Base-by-base conservation (phyloP, 805 yeast genomes). In the Danielozyma ontarioensis region DNA sequence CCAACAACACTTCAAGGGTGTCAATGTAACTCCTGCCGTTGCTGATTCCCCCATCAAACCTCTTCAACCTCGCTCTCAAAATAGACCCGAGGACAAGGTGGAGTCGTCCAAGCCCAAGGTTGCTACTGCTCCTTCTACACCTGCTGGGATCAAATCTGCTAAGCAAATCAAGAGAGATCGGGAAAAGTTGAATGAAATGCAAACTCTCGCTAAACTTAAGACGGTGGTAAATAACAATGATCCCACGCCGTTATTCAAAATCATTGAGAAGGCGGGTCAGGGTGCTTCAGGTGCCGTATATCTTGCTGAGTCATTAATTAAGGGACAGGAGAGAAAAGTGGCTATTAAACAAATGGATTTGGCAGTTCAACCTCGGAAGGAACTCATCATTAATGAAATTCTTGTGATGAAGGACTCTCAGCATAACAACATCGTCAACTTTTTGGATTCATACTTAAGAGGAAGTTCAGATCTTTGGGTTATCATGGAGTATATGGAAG, bases 401-500 rank as follows among this genome's bases (percentile, higher is more conserved):
- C 63, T 90, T 46, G 97, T 93, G 16, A 93, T 93, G 98, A 87
- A 87, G 56, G 97, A 88, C 51, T 81, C 94, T 12, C 89, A 84
- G 42, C 97, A 93, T 62, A 81, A 83, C 40, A 93, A 93, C 55
- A 93, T 93, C 59, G 98, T 93, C 37, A 93, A 90, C 56, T 93
- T 86, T 59, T 62, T 93, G 39, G 97, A 90, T 53, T 87, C 96
- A 1, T 94, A 86, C 51, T 63, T 90, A 41, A 72, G 88, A 34
- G 86, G 87, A 3, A 68, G 72, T 31, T 72, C 76, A 38, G 97
- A 93, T 51, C 68, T 93, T 39, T 90, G 97, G 96, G 98, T 93
- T n/a, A 84, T 94, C 21, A 93, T 93, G 99, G 99, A 93, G 59
- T 94, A 80, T 57, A 93, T 93, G 99, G 97, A 94, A 63, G 98